Evolutionary conservation across 75 land plant species (phyloP).

Genomic region (Cunninghamia lanceolata): DNA sequence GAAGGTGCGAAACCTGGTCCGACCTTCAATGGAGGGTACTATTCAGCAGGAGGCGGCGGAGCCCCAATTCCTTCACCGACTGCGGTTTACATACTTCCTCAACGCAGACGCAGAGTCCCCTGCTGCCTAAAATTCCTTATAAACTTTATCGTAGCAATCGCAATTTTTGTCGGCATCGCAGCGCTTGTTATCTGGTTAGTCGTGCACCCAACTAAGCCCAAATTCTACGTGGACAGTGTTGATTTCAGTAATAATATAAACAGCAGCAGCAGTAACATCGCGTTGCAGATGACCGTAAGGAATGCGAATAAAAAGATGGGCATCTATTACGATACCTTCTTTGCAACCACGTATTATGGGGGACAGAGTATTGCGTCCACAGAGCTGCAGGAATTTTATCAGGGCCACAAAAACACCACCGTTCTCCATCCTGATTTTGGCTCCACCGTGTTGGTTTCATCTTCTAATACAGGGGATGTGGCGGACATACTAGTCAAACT

Average conservation of each 20-base stretch:
- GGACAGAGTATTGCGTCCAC: background rate
- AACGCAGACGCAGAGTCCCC: background rate
- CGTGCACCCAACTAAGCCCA: background rate
- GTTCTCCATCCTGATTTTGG: background rate
- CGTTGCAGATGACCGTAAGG: background rate
- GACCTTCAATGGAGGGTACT: background rate
- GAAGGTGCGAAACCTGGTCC: background rate
- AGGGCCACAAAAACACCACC: slow-evolving; percentile 35
- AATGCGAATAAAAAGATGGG: background rate
- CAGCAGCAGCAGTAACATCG: background rate
- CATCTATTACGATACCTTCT: background rate
- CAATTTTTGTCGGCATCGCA: background rate
- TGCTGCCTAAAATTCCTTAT: background rate
- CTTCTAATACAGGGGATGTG: background rate
- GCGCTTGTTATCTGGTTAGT: slow-evolving; percentile 5
- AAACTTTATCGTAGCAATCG: background rate
- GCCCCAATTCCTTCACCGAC: background rate
- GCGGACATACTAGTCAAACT: background rate
- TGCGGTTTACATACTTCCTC: background rate
- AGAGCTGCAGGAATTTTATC: slow-evolving; percentile 23
- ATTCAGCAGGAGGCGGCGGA: background rate
- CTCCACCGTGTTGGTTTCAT: background rate
- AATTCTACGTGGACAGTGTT: background rate
- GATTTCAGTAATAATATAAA: background rate
- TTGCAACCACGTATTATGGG: background rate